Evolutionary conservation across 108 stramenopile genomes (phyloP).

Genomic region (Stephanodiscus triporus): DNA sequence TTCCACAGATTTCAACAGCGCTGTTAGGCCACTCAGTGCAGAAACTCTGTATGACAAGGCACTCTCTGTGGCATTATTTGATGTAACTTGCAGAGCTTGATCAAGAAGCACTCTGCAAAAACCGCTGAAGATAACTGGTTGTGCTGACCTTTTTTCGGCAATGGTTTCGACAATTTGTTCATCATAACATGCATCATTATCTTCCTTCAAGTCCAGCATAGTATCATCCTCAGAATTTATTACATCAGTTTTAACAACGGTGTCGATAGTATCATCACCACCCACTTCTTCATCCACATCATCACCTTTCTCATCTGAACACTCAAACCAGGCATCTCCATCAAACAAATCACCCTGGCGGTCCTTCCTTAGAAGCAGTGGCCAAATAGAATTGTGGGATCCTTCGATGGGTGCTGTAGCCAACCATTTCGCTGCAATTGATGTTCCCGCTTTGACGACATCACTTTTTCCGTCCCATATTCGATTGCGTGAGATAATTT

Average conservation of each 20-base stretch:
- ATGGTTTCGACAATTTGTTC: conserved; percentile 13
- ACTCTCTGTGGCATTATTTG: conserved; percentile 45
- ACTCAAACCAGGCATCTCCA: conserved; percentile 60
- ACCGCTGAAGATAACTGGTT: conserved; percentile 51
- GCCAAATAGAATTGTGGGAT: conserved; percentile 19
- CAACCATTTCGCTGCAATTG: conserved; percentile 50
- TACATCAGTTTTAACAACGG: conserved; percentile 1
- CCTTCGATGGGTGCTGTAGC: conserved; percentile 18
- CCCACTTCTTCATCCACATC: conserved; percentile 22
- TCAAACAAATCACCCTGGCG: conserved; percentile 59
- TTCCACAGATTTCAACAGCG: conserved; percentile 49
- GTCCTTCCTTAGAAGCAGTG: conserved; percentile 37
- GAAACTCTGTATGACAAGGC: conserved; percentile 66
- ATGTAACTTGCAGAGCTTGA: conserved; percentile 52
- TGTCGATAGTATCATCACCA: conserved; percentile 20
- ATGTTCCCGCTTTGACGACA: conserved; percentile 49
- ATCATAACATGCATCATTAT: conserved; percentile 28
- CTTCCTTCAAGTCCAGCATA: conserved; percentile 42
- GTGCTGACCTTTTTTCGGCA: neutral
- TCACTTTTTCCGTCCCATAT: conserved; percentile 79
- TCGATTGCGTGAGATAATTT: conserved; percentile 53
- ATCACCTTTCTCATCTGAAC: conserved; percentile 10
- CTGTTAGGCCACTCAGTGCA: conserved; percentile 50
- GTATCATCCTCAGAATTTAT: conserved; percentile 27
- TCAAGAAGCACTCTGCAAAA: conserved; percentile 64